Conservation (phyloP, 768 basidiomycete species). For the Tylopilus subfusipes region DNA sequence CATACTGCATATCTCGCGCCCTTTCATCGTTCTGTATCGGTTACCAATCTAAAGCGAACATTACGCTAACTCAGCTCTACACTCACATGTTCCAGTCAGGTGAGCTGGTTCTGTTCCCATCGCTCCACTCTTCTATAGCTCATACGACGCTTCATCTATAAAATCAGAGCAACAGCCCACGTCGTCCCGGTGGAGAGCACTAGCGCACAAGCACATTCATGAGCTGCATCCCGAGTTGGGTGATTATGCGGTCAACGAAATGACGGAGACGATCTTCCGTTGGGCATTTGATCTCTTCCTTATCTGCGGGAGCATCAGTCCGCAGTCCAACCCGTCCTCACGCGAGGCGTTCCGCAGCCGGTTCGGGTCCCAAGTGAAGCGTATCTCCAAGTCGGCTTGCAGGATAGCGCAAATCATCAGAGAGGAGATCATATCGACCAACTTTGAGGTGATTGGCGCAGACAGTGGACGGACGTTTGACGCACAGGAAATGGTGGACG, state of each 20-base stretch:
- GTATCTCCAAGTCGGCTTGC: constrained; percentile 62
- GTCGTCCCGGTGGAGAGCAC: constrained; percentile 71
- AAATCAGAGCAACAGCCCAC: constrained; percentile 68
- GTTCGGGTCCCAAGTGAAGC: constrained; percentile 58
- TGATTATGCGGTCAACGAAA: constrained; percentile 66
- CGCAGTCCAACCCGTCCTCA: constrained; percentile 37
- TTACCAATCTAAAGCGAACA: constrained; percentile 66
- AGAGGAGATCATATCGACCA: constrained; percentile 76
- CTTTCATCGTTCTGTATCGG: constrained; percentile 72
- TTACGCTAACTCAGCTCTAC: constrained; percentile 59
- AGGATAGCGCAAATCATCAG: constrained; percentile 59
- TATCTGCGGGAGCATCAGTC: constrained; percentile 55
- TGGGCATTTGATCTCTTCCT: constrained; percentile 68
- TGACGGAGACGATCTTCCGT: constrained; percentile 69
- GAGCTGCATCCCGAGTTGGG: constrained; percentile 61
- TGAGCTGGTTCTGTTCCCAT: constrained; percentile 26
- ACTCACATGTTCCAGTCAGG: constrained; percentile 54
- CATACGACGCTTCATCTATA: constrained; percentile 5
- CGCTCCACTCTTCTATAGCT: constrained; percentile 9
- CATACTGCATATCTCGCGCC: constrained; percentile 63
- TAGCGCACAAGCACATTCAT: constrained; percentile 69
- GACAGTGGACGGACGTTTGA: constrained; percentile 53
- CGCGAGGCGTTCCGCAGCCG: constrained; percentile 42
- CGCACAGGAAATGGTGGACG: constrained; percentile 51
- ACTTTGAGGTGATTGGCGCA: constrained; percentile 65